These are phyloP conservation scores for Phaseolus coccineus DNA, from an alignment of 331 rosid genomes.

Conservation along the genomic window DNA sequence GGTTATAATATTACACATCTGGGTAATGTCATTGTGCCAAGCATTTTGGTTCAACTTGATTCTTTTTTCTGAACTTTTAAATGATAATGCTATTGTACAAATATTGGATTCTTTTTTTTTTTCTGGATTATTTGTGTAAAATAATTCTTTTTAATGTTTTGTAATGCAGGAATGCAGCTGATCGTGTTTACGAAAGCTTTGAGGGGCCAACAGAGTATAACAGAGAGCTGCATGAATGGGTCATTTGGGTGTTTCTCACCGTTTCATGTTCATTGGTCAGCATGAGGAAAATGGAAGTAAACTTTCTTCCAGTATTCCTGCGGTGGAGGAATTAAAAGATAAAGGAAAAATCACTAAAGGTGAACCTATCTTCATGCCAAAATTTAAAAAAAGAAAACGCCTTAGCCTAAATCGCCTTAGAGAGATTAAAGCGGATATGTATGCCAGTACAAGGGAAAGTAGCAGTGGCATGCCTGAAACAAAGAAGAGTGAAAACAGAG, in stretches of 20 bases:
- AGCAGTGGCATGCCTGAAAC: slow-evolving; percentile 43
- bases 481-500: slow-evolving; percentile 50
- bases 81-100: background rate
- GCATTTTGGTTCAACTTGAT: slow-evolving; percentile 24
- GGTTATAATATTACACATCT: background rate
- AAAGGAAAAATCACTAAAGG: slow-evolving; percentile 43
- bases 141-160: slow-evolving; percentile 7
- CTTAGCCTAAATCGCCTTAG: slow-evolving; percentile 57
- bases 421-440: slow-evolving; percentile 59
- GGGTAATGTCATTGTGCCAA: background rate
- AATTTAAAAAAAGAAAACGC: slow-evolving; percentile 67
- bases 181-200: slow-evolving; percentile 39
- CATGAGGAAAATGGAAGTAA: slow-evolving; percentile 43
- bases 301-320: slow-evolving; percentile 38
- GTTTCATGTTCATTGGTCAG: slow-evolving; percentile 43
- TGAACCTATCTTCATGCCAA: slow-evolving; percentile 57
- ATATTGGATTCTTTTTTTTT: slow-evolving; percentile 6
- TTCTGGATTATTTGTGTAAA: background rate
- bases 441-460: slow-evolving; percentile 40
- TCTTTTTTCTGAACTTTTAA: background rate
- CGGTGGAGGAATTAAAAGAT: slow-evolving; percentile 48
- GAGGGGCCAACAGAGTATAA: slow-evolving; percentile 2
- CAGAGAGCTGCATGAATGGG: slow-evolving; percentile 50
- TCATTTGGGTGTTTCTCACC: slow-evolving; percentile 53
- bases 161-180: slow-evolving; percentile 44